Conservation (phyloP, 345 rosid species). For the Dipteronia dyeriana region DNA sequence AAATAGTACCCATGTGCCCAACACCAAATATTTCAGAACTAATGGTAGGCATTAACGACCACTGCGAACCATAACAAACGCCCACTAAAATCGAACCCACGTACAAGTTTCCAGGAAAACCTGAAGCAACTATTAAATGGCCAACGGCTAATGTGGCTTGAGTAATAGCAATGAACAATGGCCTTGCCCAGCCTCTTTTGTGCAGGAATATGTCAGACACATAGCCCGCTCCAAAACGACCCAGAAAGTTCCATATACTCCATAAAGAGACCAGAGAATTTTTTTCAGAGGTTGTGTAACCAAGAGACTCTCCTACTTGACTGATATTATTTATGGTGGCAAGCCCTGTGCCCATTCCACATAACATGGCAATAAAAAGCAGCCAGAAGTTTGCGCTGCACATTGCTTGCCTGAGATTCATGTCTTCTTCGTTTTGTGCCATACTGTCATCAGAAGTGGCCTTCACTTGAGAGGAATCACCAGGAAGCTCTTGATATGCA, state of each 20-base stretch:
- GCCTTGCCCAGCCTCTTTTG: slow-evolving; percentile 67
- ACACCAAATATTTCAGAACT: slow-evolving; percentile 74
- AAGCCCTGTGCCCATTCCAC: slow-evolving; percentile 64
- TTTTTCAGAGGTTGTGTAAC: slow-evolving; percentile 52
- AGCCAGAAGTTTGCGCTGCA: slow-evolving; percentile 46
- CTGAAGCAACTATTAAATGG: slow-evolving; percentile 67
- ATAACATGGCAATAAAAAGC: slow-evolving; percentile 48
- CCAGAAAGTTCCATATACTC: slow-evolving; percentile 94
- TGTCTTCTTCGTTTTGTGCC: slow-evolving; percentile 18
- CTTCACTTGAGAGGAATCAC: slow-evolving; percentile 11
- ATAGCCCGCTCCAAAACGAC: slow-evolving; percentile 86
- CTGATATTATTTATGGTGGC: slow-evolving; percentile 51
- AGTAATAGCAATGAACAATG: slow-evolving; percentile 66
- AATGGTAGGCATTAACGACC: slow-evolving; percentile 90
- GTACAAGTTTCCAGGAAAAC: slow-evolving; percentile 62
- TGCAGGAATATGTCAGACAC: slow-evolving; percentile 65
- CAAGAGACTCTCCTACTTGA: slow-evolving; percentile 57
- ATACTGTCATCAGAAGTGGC: not conserved
- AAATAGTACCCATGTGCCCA: slow-evolving; percentile 79
- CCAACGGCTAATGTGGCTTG: slow-evolving; percentile 56
- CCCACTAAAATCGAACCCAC: slow-evolving; percentile 69
- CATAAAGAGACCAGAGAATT: slow-evolving; percentile 67
- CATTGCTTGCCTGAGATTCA: slow-evolving; percentile 42
- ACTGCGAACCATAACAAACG: slow-evolving; percentile 75
- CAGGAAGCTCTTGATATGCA: slow-evolving; percentile 20